These are phyloP conservation scores for Aschersonia sp. DNA, from an alignment of 2,329 filamentous ascomycete species.

Conservation along the genomic window DNA sequence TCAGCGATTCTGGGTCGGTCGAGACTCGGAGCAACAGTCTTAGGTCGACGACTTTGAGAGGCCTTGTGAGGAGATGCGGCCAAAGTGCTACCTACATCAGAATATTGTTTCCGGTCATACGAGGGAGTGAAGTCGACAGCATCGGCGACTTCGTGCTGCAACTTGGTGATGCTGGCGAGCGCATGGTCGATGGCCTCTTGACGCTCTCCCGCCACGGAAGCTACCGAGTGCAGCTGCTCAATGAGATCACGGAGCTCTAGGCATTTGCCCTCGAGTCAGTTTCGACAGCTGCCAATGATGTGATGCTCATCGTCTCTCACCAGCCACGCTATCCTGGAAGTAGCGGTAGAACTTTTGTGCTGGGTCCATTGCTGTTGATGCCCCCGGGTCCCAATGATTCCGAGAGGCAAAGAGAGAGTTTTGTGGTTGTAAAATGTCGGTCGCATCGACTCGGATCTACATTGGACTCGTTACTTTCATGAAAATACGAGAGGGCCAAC, in stretches of 20 bases:
- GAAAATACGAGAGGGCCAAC: not conserved
- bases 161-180: slow-evolving; percentile 61
- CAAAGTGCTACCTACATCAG: slow-evolving; percentile 40
- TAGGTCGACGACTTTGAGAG: too few species aligned
- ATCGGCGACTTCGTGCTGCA: slow-evolving; percentile 77
- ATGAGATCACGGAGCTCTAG: slow-evolving; percentile 68
- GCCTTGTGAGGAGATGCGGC: not conserved
- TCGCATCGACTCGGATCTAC: too few species aligned
- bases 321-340: slow-evolving; percentile 61
- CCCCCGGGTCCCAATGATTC: too few species aligned
- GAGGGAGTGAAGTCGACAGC: slow-evolving; percentile 69
- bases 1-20: too few species aligned
- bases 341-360: slow-evolving; percentile 77
- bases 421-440: not conserved
- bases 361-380: slow-evolving; percentile 16
- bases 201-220: slow-evolving; percentile 55
- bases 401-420: not conserved
- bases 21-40: too few species aligned
- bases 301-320: slow-evolving; percentile 28
- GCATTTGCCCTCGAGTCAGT: not conserved
- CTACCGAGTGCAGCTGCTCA: slow-evolving; percentile 46
- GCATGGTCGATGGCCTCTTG: slow-evolving; percentile 71
- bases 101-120: slow-evolving; percentile 80
- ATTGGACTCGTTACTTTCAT: not conserved
- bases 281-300: not conserved